Evolutionary conservation across 805 yeast genomes (phyloP).

Genomic region (Lipomyces sp.): DNA sequence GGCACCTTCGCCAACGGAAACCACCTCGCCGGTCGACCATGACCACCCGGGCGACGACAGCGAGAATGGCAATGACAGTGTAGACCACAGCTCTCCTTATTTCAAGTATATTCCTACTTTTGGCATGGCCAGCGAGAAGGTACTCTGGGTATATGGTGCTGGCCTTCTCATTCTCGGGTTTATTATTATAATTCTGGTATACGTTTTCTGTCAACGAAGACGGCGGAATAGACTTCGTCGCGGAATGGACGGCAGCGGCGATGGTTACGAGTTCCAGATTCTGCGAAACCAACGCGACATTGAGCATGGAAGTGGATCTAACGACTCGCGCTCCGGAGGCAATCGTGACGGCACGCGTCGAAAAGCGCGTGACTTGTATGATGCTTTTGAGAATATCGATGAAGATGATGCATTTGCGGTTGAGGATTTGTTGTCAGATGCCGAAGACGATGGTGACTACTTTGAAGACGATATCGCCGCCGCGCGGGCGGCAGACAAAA

Average conservation of each 20-base stretch:
- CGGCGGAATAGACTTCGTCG: neutral
- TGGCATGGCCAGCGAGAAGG: constrained; percentile 33
- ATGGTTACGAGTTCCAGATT: constrained; percentile 62
- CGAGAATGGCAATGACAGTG: constrained; percentile 31
- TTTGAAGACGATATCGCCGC: constrained; percentile 7
- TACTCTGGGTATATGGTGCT: constrained; percentile 37
- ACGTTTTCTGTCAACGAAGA: constrained; percentile 44
- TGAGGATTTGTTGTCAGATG: constrained; percentile 23
- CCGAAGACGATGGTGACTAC: constrained; percentile 20
- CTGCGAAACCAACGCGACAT: constrained; percentile 39
- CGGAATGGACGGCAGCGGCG: constrained; percentile 44
- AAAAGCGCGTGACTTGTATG: constrained; percentile 26
- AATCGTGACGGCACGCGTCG: constrained; percentile 7
- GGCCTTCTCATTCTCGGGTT: constrained; percentile 48
- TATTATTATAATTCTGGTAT: constrained; percentile 38
- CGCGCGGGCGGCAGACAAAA: constrained; percentile 4
- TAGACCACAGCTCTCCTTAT: constrained; percentile 14
- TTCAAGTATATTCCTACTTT: constrained; percentile 33
- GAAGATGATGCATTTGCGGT: constrained; percentile 28
- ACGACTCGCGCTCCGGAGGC: neutral
- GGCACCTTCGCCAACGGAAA: neutral
- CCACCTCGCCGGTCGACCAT: constrained; percentile 9
- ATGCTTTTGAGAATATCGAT: constrained; percentile 29
- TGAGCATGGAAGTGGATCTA: neutral
- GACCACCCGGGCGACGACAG: constrained; percentile 10